Percentiles rank a stretch among this genome's conserved stretches.
phyloP scores from a whole-genome alignment of 2,329 filamentous ascomycete genomes.

The Orbilia brochopaga region DNA sequence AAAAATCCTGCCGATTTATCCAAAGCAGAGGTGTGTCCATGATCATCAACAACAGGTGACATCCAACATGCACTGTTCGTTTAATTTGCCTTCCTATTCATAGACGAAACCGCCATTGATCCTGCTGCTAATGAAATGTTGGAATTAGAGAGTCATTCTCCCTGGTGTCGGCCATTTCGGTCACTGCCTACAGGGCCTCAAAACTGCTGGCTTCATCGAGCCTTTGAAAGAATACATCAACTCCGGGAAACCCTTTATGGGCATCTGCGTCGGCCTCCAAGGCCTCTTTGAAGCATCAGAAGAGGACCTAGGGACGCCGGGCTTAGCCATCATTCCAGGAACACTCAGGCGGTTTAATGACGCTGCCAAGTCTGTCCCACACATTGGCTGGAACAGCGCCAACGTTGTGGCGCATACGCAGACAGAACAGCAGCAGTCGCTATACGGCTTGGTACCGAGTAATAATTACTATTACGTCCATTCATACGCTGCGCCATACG shows the following conservation, averaged over 20 bases:
- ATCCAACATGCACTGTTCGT: constrained; percentile 18
- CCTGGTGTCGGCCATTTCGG: constrained; percentile 98
- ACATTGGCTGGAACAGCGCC: constrained; percentile 98
- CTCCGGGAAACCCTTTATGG: constrained; percentile 96
- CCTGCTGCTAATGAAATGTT: constrained; percentile 66
- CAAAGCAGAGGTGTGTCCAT: constrained; percentile 74
- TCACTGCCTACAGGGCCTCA: constrained; percentile 86
- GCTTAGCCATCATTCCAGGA: constrained; percentile 76
- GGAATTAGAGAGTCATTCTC: constrained; percentile 69
- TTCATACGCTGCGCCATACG: constrained; percentile 84
- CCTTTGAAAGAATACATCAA: constrained; percentile 82
- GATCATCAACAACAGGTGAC: neutral
- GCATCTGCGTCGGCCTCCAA: constrained; percentile 93
- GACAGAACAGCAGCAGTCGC: constrained; percentile 60
- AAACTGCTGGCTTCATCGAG: constrained; percentile 79
- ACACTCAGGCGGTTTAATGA: constrained; percentile 78
- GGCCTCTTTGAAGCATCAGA: constrained; percentile 84
- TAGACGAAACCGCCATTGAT: constrained; percentile 11
- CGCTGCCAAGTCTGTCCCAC: constrained; percentile 84
- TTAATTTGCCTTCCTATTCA: constrained; percentile 10
- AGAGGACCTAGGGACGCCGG: constrained; percentile 74
- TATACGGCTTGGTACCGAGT: constrained; percentile 78
- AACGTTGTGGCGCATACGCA: constrained; percentile 59
- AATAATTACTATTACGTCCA: constrained; percentile 99
- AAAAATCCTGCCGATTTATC: constrained; percentile 80